A percentile compares a stretch with the other conserved stretches of the same genome.
These are phyloP conservation scores for Calonectria henricotiae DNA, from an alignment of 2,329 filamentous ascomycete genomes.

Conservation along the genomic window DNA sequence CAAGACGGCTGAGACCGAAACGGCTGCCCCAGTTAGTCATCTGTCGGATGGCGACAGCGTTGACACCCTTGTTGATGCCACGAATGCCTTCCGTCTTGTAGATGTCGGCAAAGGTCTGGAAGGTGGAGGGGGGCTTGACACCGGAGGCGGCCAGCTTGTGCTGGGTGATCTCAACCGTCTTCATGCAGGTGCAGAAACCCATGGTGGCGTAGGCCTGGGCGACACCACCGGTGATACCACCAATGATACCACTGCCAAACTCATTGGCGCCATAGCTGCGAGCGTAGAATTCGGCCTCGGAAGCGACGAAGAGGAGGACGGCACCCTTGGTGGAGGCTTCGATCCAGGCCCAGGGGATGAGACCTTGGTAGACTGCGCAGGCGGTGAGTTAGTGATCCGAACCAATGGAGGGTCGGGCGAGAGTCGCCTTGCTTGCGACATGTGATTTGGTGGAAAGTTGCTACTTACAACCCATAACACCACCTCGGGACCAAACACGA, in stretches of 20 bases:
- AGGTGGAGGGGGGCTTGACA: slow-evolving; percentile 89
- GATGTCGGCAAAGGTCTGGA: slow-evolving; percentile 96
- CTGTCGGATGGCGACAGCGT: slow-evolving; percentile 97
- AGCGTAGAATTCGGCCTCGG: slow-evolving; percentile 97
- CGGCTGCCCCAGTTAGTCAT: slow-evolving; percentile 99
- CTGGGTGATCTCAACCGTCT: slow-evolving; percentile 99
- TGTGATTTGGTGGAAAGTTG: not conserved
- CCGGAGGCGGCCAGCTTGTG: slow-evolving; percentile 91
- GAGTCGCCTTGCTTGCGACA: slow-evolving; percentile 8
- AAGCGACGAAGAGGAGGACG: slow-evolving; percentile 98
- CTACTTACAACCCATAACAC: slow-evolving; percentile 90
- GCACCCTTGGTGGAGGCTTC: slow-evolving; percentile 99
- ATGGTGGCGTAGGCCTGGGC: slow-evolving; percentile 99
- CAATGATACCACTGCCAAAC: slow-evolving; percentile 90
- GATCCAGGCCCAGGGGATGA: slow-evolving; percentile 99
- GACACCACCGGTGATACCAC: slow-evolving; percentile 94
- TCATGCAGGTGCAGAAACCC: slow-evolving; percentile 99
- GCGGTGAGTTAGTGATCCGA: slow-evolving; percentile 51
- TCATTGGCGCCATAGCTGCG: slow-evolving; percentile 86
- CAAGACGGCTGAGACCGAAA: slow-evolving; percentile 93
- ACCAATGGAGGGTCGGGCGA: not conserved
- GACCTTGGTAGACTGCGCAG: slow-evolving; percentile 95
- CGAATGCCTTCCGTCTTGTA: slow-evolving; percentile 94
- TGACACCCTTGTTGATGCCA: slow-evolving; percentile 99
- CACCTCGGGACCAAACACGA: slow-evolving; percentile 95